A percentile compares a stretch with the other conserved stretches of the same genome.
phyloP scores from a whole-genome alignment of 1,284 basidiomycete species.

The Agaricales sp. region DNA sequence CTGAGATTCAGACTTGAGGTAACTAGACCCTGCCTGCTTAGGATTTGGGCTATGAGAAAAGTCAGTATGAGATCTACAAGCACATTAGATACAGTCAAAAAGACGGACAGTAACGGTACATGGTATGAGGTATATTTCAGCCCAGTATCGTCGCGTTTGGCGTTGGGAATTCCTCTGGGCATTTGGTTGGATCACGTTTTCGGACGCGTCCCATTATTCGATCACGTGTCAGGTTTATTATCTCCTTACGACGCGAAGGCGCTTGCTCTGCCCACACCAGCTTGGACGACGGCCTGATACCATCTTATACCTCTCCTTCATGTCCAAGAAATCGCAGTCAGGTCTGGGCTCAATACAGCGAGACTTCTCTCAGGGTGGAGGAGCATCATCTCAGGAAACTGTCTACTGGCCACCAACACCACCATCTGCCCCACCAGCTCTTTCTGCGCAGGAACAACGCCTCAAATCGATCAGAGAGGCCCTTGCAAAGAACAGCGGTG shows the following conservation, averaged over 20 bases:
- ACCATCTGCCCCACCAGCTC: slow-evolving; percentile 18
- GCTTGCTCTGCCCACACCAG: too few species aligned
- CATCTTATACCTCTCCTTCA: slow-evolving; percentile 11
- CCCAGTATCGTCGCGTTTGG: slow-evolving; percentile 68
- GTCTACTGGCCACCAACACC: slow-evolving; percentile 23
- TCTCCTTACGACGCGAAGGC: too few species aligned
- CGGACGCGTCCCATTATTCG: too few species aligned
- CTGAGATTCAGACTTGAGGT: slow-evolving; percentile 62
- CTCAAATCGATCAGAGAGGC: slow-evolving; percentile 45
- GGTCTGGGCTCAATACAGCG: slow-evolving; percentile 34
- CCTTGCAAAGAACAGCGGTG: too few species aligned
- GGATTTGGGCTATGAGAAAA: slow-evolving; percentile 55
- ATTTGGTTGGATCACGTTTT: slow-evolving; percentile 29
- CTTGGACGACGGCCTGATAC: too few species aligned
- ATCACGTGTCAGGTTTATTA: too few species aligned
- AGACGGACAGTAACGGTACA: slow-evolving; percentile 61
- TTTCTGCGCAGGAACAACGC: slow-evolving; percentile 31
- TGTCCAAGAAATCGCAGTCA: slow-evolving; percentile 29
- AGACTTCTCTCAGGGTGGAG: slow-evolving; percentile 28
- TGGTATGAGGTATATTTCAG: slow-evolving; percentile 72
- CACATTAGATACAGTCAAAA: slow-evolving; percentile 9
- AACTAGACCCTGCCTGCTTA: slow-evolving; percentile 64
- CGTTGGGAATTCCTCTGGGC: slow-evolving; percentile 73
- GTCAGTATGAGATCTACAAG: slow-evolving; percentile 9
- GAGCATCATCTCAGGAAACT: slow-evolving; percentile 22